Evolutionary conservation across 164 flowering plant species (phyloP).

Genomic region (Vitis riparia): DNA sequence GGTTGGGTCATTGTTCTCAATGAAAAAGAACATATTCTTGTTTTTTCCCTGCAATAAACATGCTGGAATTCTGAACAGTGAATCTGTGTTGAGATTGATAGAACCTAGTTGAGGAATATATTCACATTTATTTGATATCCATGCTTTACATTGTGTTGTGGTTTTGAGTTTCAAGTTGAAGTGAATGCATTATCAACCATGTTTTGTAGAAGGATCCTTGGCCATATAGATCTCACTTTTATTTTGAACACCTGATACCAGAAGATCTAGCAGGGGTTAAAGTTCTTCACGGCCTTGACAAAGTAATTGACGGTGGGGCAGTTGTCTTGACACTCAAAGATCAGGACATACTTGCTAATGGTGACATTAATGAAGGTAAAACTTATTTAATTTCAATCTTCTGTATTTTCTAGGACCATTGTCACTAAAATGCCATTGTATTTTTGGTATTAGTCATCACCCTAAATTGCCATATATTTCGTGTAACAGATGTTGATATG

Average conservation of each 20-base stretch:
- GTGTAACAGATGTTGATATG: conserved; percentile 76
- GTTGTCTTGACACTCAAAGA: conserved; percentile 97
- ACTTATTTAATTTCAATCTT: background rate
- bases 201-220: background rate
- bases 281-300: conserved; percentile 93
- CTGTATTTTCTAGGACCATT: conserved; percentile 8
- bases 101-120: no score
- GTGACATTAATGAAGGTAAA: conserved; percentile 80
- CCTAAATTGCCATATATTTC: no score
- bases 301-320: conserved; percentile 97
- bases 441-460: conserved; percentile 1
- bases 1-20: background rate
- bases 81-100: background rate
- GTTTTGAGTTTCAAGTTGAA: background rate
- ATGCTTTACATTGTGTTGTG: background rate
- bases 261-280: conserved; percentile 83
- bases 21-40: background rate
- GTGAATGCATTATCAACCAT: background rate
- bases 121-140: no score
- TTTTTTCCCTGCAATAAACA: background rate
- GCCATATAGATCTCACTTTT: background rate
- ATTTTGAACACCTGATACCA: conserved; percentile 15
- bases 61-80: background rate
- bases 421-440: conserved; percentile 19
- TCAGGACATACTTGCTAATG: conserved; percentile 86